Base-by-base conservation (phyloP, 805 yeast species). In the Saccharomycopsis schoenii region DNA sequence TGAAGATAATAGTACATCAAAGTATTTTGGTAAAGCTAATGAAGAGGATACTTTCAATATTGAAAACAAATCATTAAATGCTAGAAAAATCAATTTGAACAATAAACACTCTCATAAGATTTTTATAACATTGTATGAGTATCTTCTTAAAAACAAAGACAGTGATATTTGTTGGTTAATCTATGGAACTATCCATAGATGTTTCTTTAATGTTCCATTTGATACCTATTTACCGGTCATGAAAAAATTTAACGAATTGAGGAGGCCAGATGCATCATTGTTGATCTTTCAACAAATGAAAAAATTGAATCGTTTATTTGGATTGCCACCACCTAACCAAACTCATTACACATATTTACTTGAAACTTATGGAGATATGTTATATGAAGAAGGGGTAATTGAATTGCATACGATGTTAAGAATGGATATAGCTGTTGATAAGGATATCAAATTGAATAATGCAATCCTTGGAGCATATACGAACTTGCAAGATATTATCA, bases 401-500 rank as follows among this genome's bases (percentile, higher is more conserved):
- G 86, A 83, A 64, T 70, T 87, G 4, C 89, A 86, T 65, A 78
- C 82, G 58, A 77, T 78, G 59, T 71, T 86, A 67, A 83, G 85
- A 60, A 79, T 84, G 80, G 93, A 87, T 65, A 63, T 79, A 58
- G 70, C 74, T 9, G 72, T 85, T 47, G 79, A 76, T 59, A 78
- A 82, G 64, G 83, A 84, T 66, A 77, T 83, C 15, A 73, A 71
- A 25, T 69, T 88, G 43, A 77, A 84, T 67, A 87, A 88, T 68
- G 70, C 83, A 1, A 70, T 86, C 55, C 77, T 87, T 70, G 82
- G 80, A 51, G 88, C 89, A 0, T 85, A 84, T 68, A 74, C 83
- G 41, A 74, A 81, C 57, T 68, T 84, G 37, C 83, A 80, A 63
- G 85, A 83, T 61, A 74, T 80, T 12, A 75, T 80, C 43, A 78